Evolutionary conservation across 148 eudicot species (phyloP).

Genomic region (Rhododendron ovatum): DNA sequence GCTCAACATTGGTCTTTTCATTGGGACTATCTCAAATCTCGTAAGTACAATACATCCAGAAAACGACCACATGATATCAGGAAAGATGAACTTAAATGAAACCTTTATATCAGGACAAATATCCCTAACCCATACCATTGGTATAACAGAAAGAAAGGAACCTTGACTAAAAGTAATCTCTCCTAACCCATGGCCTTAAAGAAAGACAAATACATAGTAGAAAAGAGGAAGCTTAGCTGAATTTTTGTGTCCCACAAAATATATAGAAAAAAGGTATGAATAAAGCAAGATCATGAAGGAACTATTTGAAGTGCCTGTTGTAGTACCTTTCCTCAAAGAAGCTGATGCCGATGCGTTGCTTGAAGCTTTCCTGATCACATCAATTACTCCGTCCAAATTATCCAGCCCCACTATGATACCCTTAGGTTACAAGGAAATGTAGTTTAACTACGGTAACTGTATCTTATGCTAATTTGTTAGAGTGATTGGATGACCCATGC

Average conservation of each 20-base stretch:
- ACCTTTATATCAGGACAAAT: neutral
- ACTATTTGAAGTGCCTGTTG: neutral
- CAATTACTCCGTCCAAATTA: constrained; percentile 77
- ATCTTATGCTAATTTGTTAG: neutral
- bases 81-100: neutral
- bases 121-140: neutral
- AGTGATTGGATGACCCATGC: neutral
- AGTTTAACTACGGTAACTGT: neutral
- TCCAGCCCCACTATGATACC: constrained; percentile 87
- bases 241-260: neutral
- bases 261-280: neutral
- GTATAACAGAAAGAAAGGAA: neutral
- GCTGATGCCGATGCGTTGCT: constrained; percentile 66
- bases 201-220: neutral
- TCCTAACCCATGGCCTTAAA: neutral
- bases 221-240: neutral
- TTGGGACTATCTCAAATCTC: neutral
- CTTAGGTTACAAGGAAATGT: constrained; percentile 27
- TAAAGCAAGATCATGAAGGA: neutral
- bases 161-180: neutral
- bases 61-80: neutral
- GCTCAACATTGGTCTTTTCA: neutral
- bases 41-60: neutral
- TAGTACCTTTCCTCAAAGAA: constrained; percentile 58
- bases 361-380: constrained; percentile 69